phyloP scores from a whole-genome alignment of 192 early-diverging fungal species.

The Gonapodya sp. region DNA sequence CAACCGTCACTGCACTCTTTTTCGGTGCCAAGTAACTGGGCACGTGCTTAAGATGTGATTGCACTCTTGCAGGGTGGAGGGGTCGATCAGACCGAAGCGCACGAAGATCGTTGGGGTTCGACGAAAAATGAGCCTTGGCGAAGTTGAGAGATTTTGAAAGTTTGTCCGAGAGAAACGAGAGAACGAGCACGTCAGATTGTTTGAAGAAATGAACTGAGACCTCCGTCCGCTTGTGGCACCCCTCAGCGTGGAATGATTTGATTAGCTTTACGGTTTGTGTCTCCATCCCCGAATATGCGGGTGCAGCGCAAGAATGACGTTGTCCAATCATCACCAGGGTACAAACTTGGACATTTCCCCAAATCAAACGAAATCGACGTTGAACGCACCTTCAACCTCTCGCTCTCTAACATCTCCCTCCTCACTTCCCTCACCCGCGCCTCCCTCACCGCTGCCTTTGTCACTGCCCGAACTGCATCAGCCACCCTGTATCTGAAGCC shows the following conservation, averaged over 20 bases:
- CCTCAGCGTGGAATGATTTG: constrained; percentile 17
- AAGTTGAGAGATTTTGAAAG: too few species aligned
- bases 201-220: too few species aligned
- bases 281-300: background rate
- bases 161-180: too few species aligned
- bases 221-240: background rate
- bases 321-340: background rate
- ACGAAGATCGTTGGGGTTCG: constrained; percentile 85
- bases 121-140: constrained; percentile 87
- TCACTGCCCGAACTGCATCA: constrained; percentile 76
- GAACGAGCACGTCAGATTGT: too few species aligned
- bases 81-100: constrained; percentile 86
- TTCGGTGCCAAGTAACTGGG: constrained; percentile 90
- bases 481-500: constrained; percentile 85
- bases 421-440: constrained; percentile 93
- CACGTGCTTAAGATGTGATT: constrained; percentile 84
- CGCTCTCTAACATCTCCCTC: constrained; percentile 87
- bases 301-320: background rate
- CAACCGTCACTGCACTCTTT: constrained; percentile 15
- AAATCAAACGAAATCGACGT: background rate
- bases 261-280: background rate
- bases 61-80: constrained; percentile 70
- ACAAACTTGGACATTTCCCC: background rate
- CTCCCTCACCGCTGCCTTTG: constrained; percentile 65
- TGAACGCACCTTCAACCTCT: constrained; percentile 68